Evolutionary conservation across 768 basidiomycete species (phyloP).

Genomic region (Leccinellum albellum): DNA sequence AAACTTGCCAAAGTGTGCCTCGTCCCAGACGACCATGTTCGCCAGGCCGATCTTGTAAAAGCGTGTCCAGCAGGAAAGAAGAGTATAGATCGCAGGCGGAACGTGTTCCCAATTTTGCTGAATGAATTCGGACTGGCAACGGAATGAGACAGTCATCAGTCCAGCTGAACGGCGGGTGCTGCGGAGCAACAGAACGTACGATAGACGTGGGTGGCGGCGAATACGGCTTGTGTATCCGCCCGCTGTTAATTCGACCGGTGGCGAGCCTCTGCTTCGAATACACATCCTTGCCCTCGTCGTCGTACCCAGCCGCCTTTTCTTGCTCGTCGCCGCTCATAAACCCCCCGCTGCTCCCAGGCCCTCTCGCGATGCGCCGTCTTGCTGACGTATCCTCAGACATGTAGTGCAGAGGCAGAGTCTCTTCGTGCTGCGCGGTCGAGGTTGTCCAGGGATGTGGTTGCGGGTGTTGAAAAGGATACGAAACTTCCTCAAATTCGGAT

Average conservation of each 20-base stretch:
- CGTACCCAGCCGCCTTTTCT: constrained; percentile 36
- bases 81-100: constrained; percentile 81
- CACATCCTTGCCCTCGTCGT: constrained; percentile 67
- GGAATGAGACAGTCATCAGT: not conserved
- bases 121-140: constrained; percentile 63
- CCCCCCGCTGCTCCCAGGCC: constrained; percentile 31
- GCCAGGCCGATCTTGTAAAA: constrained; percentile 90
- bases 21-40: constrained; percentile 93
- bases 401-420: constrained; percentile 49
- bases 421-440: constrained; percentile 28
- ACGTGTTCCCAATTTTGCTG: constrained; percentile 77
- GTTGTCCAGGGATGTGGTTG: constrained; percentile 29
- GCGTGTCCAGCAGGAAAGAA: constrained; percentile 92
- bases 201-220: constrained; percentile 65
- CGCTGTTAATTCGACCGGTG: constrained; percentile 46
- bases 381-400: constrained; percentile 49
- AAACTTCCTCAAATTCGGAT: constrained; percentile 70
- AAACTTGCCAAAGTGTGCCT: constrained; percentile 99
- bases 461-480: constrained; percentile 46
- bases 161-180: constrained; percentile 6
- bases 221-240: constrained; percentile 56
- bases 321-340: constrained; percentile 26
- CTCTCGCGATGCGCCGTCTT: constrained; percentile 42
- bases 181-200: constrained; percentile 37
- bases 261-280: constrained; percentile 46